A percentile compares a stretch with the other conserved stretches of the same genome.
phyloP scores from a whole-genome alignment of 106 monocot genomes.

The Phalaenopsis aphrodite region DNA sequence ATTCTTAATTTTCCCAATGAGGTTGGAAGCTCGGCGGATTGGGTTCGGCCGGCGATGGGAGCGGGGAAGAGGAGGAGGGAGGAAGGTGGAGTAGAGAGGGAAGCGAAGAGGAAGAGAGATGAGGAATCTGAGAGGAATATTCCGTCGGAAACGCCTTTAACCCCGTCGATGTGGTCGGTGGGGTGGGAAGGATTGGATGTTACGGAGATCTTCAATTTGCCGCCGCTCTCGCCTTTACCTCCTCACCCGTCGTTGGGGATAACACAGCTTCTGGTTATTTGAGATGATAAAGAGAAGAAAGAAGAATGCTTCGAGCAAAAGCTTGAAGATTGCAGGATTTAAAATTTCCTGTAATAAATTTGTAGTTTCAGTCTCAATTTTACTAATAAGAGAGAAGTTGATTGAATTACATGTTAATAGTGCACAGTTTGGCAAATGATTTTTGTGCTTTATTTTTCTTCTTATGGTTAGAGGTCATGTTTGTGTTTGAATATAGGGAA shows the following conservation, averaged over 20 bases:
- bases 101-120: background rate
- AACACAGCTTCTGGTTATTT: slow-evolving; percentile 7
- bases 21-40: slow-evolving; percentile 9
- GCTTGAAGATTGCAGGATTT: too few relatives aligned
- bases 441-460: too few relatives aligned
- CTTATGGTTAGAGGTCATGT: too few relatives aligned
- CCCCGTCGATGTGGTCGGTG: slow-evolving; percentile 34
- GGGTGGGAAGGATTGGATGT: slow-evolving; percentile 12
- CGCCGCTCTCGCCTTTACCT: slow-evolving; percentile 13
- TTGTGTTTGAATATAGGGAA: too few relatives aligned
- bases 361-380: too few relatives aligned
- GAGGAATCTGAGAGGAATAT: background rate
- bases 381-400: too few relatives aligned
- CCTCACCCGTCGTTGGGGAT: slow-evolving; percentile 21
- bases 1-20: slow-evolving; percentile 88
- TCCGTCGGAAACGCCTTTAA: slow-evolving; percentile 1
- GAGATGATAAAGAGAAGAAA: background rate
- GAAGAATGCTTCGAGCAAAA: too few relatives aligned
- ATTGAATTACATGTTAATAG: too few relatives aligned
- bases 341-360: too few relatives aligned
- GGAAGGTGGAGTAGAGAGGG: background rate
- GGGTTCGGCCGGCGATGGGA: background rate
- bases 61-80: slow-evolving; percentile 12
- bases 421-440: too few relatives aligned
- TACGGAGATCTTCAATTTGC: slow-evolving; percentile 13